A percentile compares a stretch with the other conserved stretches of the same genome.
These are phyloP conservation scores for sunflower (Helianthus annuus) DNA, from an alignment of 129 eudicot genomes.

Conservation along the genomic window DNA sequence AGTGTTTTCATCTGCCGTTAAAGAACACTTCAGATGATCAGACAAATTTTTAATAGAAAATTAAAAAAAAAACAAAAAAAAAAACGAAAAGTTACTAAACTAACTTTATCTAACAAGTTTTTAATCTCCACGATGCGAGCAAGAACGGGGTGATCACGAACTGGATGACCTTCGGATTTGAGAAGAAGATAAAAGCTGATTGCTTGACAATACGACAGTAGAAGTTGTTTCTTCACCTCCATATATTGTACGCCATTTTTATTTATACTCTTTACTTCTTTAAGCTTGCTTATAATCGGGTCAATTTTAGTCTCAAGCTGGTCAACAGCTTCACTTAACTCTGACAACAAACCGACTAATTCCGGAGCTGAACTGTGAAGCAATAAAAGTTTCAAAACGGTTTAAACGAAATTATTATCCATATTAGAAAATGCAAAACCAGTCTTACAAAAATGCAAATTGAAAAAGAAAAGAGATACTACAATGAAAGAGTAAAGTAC, in stretches of 20 bases:
- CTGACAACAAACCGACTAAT: constrained; percentile 76
- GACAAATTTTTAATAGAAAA: neutral
- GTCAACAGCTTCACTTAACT: constrained; percentile 67
- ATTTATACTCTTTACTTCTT: constrained; percentile 44
- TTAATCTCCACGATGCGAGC: constrained; percentile 86
- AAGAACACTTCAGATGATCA: constrained; percentile 6
- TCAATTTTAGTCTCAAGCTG: constrained; percentile 79
- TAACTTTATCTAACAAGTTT: constrained; percentile 78
- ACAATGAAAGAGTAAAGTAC: neutral
- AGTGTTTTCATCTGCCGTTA: constrained; percentile 69
- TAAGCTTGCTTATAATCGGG: constrained; percentile 68
- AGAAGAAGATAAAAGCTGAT: constrained; percentile 89
- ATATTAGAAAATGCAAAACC: neutral
- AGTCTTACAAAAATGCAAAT: neutral
- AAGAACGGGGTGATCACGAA: constrained; percentile 94
- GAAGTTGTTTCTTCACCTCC: constrained; percentile 77
- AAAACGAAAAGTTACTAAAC: neutral
- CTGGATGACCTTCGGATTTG: constrained; percentile 87
- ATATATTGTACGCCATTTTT: constrained; percentile 66
- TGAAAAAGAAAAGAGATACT: neutral
- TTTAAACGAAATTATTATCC: neutral
- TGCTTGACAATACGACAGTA: constrained; percentile 82
- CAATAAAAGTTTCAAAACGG: constrained; percentile 5
- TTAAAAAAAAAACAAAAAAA: neutral
- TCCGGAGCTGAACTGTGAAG: constrained; percentile 82